Percentiles rank a stretch among this genome's conserved stretches.
phyloP scores from a whole-genome alignment of 805 yeast genomes.

The Jamesozyma spencerorum region DNA sequence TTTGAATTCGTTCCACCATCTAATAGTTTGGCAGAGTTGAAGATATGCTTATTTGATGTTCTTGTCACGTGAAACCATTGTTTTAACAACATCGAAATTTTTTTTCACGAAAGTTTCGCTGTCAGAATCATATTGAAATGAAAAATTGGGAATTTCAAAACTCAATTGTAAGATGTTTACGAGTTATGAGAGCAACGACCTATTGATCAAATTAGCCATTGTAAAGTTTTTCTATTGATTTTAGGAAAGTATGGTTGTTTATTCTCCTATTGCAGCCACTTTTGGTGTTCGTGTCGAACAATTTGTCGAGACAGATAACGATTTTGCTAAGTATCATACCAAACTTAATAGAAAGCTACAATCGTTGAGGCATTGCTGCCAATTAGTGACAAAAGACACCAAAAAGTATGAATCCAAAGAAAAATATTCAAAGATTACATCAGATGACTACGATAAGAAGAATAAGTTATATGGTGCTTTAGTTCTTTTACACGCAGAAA shows the following conservation, averaged over 20 bases:
- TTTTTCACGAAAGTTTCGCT: too few species aligned
- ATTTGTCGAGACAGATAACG: conserved; percentile 57
- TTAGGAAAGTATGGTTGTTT: conserved; percentile 12
- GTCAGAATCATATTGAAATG: too few species aligned
- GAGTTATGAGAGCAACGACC: too few species aligned
- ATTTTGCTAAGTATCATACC: conserved; percentile 59
- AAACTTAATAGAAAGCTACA: conserved; percentile 51
- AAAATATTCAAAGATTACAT: conserved; percentile 36
- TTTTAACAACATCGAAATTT: too few species aligned
- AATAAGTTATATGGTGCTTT: conserved; percentile 44
- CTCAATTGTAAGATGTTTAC: neutral
- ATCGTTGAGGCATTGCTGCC: conserved; percentile 55
- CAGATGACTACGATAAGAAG: conserved; percentile 44
- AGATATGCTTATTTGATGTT: too few species aligned
- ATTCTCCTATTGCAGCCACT: conserved; percentile 31
- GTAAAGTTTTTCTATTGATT: too few species aligned
- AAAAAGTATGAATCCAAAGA: conserved; percentile 46
- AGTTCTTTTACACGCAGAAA: conserved; percentile 61
- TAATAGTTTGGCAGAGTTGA: too few species aligned
- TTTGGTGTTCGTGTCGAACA: conserved; percentile 50
- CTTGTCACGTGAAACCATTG: too few species aligned
- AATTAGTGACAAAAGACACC: conserved; percentile 57
- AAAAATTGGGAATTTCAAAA: conserved; percentile 1
- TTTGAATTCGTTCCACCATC: too few species aligned
- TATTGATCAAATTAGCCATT: neutral